phyloP scores from a whole-genome alignment of 768 basidiomycete genomes.

The Russula sp. region DNA sequence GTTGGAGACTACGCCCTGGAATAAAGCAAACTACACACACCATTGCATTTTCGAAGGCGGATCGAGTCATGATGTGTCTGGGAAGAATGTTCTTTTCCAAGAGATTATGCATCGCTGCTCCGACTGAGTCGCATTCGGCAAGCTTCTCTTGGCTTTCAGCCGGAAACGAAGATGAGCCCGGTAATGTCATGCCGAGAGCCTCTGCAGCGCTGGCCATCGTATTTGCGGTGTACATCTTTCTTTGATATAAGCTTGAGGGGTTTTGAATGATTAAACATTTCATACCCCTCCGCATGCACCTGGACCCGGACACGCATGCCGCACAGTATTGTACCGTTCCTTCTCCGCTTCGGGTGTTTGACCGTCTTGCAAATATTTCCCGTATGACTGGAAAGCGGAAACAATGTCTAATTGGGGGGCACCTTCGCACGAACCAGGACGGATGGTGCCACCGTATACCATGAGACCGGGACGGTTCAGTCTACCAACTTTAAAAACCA shows the following conservation, averaged over 20 bases:
- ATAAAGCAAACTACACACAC: constrained; percentile 36
- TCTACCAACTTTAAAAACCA: constrained; percentile 61
- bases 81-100: constrained; percentile 90
- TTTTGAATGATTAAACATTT: background rate
- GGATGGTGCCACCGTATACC: constrained; percentile 96
- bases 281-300: constrained; percentile 94
- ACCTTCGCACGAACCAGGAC: constrained; percentile 86
- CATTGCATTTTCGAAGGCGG: constrained; percentile 98
- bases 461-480: constrained; percentile 95
- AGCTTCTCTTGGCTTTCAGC: constrained; percentile 88
- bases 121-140: constrained; percentile 75
- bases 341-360: constrained; percentile 77
- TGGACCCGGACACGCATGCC: constrained; percentile 94
- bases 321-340: constrained; percentile 78
- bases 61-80: constrained; percentile 92
- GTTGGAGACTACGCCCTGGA: background rate
- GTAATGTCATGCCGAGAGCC: constrained; percentile 91
- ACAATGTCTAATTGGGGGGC: constrained; percentile 89
- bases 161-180: constrained; percentile 96
- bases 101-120: constrained; percentile 78
- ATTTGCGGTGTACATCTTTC: constrained; percentile 95
- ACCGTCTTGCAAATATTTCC: constrained; percentile 89
- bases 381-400: constrained; percentile 96
- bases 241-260: constrained; percentile 12
- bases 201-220: constrained; percentile 97